Evolutionary conservation across 2,329 filamentous ascomycete species (phyloP).

Genomic region (Aspergillus caelatus): DNA sequence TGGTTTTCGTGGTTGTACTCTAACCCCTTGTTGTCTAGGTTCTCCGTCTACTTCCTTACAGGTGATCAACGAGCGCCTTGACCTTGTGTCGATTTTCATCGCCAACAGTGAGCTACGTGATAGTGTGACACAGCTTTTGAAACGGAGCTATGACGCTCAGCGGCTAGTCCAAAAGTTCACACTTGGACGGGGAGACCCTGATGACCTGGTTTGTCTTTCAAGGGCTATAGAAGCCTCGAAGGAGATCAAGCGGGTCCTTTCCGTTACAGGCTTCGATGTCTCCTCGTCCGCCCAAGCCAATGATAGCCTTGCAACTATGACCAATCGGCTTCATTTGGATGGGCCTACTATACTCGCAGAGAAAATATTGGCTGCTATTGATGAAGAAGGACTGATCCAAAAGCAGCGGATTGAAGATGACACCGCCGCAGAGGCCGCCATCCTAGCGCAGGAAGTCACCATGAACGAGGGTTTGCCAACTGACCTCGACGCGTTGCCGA

Average conservation of each 20-base stretch:
- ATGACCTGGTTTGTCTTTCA: conserved; percentile 83
- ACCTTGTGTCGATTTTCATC: conserved; percentile 78
- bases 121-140: conserved; percentile 67
- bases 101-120: conserved; percentile 69
- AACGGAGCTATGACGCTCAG: conserved; percentile 79
- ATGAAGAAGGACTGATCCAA: conserved; percentile 85
- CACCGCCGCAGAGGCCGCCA: conserved; percentile 70
- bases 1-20: conserved; percentile 9
- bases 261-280: conserved; percentile 23
- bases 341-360: conserved; percentile 69
- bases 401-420: conserved; percentile 77
- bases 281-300: conserved; percentile 26
- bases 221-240: conserved; percentile 77
- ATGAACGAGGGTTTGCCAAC: conserved; percentile 64
- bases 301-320: conserved; percentile 32
- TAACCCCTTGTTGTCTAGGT: conserved; percentile 41
- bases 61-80: conserved; percentile 76
- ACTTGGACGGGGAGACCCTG: conserved; percentile 84
- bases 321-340: conserved; percentile 52
- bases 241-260: conserved; percentile 56
- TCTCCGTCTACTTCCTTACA: conserved; percentile 85
- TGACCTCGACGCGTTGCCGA: conserved; percentile 60
- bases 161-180: conserved; percentile 93
- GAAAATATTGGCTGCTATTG: conserved; percentile 76
- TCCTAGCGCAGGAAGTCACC: conserved; percentile 72